Evolutionary conservation across 192 early-diverging fungal species (phyloP).

Genomic region (Pilobolus umbonatus): DNA sequence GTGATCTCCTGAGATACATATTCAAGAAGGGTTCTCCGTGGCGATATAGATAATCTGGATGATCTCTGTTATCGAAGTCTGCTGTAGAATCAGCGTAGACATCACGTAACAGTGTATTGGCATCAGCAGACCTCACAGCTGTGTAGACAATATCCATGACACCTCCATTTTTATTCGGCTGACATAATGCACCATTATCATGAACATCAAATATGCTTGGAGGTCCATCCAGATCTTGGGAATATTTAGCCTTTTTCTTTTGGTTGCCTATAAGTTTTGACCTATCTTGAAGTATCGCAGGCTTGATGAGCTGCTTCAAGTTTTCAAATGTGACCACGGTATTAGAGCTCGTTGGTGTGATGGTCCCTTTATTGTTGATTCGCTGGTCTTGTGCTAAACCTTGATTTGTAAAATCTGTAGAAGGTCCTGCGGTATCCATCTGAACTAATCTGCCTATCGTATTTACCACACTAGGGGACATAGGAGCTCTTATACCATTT

Average conservation of each 20-base stretch:
- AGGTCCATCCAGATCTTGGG: background rate
- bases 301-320: constrained; percentile 10
- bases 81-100: constrained; percentile 22
- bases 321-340: constrained; percentile 13
- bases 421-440: background rate
- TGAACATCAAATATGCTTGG: constrained; percentile 7
- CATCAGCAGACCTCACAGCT: constrained; percentile 25
- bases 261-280: too few species aligned
- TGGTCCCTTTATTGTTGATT: background rate
- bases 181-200: background rate
- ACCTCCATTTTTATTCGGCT: background rate
- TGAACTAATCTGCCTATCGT: constrained; percentile 16
- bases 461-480: constrained; percentile 12
- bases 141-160: constrained; percentile 27
- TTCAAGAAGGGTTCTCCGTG: constrained; percentile 53
- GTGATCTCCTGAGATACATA: constrained; percentile 40
- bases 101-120: constrained; percentile 30
- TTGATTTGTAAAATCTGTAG: background rate
- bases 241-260: too few species aligned
- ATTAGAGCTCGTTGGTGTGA: too few species aligned
- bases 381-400: too few species aligned
- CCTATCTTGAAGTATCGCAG: too few species aligned
- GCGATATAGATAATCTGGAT: constrained; percentile 43
- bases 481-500: background rate
- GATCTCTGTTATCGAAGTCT: constrained; percentile 17